Evolutionary conservation across 805 yeast genomes (phyloP), one percentile per base, ranked within the genome.

Genomic region (Schwanniomyces vanrijiae): DNA sequence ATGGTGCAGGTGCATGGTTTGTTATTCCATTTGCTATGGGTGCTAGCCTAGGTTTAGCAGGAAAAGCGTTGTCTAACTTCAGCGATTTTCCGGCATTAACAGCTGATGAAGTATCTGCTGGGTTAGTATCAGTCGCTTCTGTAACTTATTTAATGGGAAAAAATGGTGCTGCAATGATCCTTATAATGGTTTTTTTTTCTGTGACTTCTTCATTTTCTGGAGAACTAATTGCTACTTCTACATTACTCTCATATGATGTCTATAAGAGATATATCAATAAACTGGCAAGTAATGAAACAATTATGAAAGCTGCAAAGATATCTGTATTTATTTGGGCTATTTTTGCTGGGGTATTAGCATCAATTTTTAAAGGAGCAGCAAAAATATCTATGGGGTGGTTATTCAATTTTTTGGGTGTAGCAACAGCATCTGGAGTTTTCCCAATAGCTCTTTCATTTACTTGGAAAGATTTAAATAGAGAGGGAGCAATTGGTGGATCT

Each of bases 191-290:
- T 4, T 73, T 72, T 61, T 54, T 71, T 33, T 68, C 76, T 1
- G 76, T 70, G 3, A 69, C 75, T 5, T 68, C 76, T 2, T 68
- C 77, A 2, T 62, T 69, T 40, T 65, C 74, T 24, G 75, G 73
- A 42, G 77, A 71, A 48, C 51, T 71, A 42, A 70, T 72, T 53
- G 75, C 76, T 5, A 57, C 71, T 4, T 66, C 75, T 0, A 66
- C 77, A 3, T 60, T 72, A 22, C 28, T 58, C 1, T 55, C 62
- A 2, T 62, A 59, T 33, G 66, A 62, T 43, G 58, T 59, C 43
- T 62, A 59, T 48, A 62, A 61, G 51, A 57, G 55, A 22, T 62
- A 59, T 46, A 47, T 59, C 21, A 56, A 53, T 20, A 56, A 58
- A 14, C 24, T 47, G 29, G 62, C 64, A 14, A 37, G 59, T 5